Evolutionary conservation across 2,329 filamentous ascomycete species (phyloP).

Genomic region (Botrytis paeoniae): DNA sequence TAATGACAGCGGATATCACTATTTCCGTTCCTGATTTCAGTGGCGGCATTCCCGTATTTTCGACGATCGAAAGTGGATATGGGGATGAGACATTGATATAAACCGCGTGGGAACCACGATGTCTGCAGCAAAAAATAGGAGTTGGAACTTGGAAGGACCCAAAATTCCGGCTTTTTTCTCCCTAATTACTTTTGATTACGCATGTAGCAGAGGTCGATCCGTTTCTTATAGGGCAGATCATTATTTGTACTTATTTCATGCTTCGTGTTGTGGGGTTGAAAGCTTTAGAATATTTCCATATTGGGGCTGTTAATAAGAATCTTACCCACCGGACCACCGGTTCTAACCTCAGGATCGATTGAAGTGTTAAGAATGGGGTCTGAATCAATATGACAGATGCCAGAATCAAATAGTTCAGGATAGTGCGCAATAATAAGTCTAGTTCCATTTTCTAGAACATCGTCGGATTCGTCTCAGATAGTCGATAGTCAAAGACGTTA

Average conservation of each 20-base stretch:
- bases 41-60: background rate
- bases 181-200: background rate
- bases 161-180: background rate
- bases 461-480: background rate
- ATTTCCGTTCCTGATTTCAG: background rate
- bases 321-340: conserved; percentile 10
- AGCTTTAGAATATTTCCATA: background rate
- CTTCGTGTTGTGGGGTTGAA: background rate
- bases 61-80: conserved; percentile 14
- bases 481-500: background rate
- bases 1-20: background rate
- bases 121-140: background rate
- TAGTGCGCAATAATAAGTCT: conserved; percentile 1
- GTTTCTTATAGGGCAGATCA: conserved; percentile 1
- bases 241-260: background rate
- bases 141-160: background rate
- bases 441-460: conserved; percentile 7
- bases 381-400: conserved; percentile 4
- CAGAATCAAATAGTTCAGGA: background rate
- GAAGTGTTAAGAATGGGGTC: conserved; percentile 6
- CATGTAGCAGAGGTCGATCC: background rate
- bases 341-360: background rate
- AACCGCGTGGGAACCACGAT: conserved; percentile 2
- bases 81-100: conserved; percentile 12
- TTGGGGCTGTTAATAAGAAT: background rate